Evolutionary conservation across 768 basidiomycete genomes (phyloP).

Genomic region (Pholiota microspora): DNA sequence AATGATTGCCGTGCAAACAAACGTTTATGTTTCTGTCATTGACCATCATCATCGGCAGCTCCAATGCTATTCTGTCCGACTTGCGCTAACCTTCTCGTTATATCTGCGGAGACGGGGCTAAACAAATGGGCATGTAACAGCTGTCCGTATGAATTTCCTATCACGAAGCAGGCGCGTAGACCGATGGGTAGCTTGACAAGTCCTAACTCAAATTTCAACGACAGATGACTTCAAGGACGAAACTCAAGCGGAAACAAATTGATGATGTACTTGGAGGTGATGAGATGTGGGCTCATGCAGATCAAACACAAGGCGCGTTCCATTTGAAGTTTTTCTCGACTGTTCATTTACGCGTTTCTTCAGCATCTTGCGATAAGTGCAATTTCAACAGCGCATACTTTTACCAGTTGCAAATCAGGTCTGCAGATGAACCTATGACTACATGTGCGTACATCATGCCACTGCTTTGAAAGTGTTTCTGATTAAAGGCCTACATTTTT

Average conservation of each 20-base stretch:
- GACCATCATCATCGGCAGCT: neutral
- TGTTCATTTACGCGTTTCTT: neutral
- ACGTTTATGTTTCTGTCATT: neutral
- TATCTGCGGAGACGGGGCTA: slow-evolving; percentile 73
- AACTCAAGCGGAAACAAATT: slow-evolving; percentile 83
- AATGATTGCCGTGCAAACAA: neutral
- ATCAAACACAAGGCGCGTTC: slow-evolving; percentile 68
- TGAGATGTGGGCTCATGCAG: slow-evolving; percentile 92
- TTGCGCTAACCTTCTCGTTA: slow-evolving; percentile 84
- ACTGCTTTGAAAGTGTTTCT: neutral
- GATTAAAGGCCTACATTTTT: neutral
- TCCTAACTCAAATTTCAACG: neutral
- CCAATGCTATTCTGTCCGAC: slow-evolving; percentile 92
- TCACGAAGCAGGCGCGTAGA: slow-evolving; percentile 68
- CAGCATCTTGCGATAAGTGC: slow-evolving; percentile 72
- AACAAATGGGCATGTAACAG: slow-evolving; percentile 94
- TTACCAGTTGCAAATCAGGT: slow-evolving; percentile 94
- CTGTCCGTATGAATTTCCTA: slow-evolving; percentile 95
- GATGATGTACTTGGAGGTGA: slow-evolving; percentile 97
- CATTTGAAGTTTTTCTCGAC: neutral
- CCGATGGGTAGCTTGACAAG: too few species aligned
- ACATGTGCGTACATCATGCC: slow-evolving; percentile 41
- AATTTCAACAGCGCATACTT: slow-evolving; percentile 87
- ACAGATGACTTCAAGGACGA: slow-evolving; percentile 92
- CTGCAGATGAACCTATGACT: slow-evolving; percentile 92